Base-by-base conservation (phyloP, 2,329 filamentous ascomycete species). In the Escovopsis weberi region DNA sequence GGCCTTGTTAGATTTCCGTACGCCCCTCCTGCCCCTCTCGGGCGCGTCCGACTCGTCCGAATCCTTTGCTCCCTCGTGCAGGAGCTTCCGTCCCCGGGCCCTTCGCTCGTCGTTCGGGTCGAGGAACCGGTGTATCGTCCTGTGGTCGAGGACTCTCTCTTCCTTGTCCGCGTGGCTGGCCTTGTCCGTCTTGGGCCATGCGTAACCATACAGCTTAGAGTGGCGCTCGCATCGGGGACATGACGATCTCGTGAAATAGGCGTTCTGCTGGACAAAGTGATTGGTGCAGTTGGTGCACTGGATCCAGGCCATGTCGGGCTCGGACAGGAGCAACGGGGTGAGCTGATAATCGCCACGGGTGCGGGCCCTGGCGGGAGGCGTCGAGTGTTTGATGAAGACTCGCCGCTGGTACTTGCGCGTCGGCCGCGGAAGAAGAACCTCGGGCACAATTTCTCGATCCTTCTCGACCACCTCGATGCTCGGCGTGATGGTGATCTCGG, bases 211-310 rank as follows among this genome's bases (percentile, higher is more conserved):
- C 1, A 98, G 66, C 65, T 94, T 96, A 12, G 85, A 93, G 57
- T 98, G 91, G 0, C 91, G 77, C 64, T 98, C 91, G 60, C 91
- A 98, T 6, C 91, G 78, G 4, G 86, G 88, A 58, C 91, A 98
- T 12, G 85, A 82, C 39, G 82, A 79, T 41, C 82, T 78, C 1
- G 88, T 95, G 50, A 80, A 81, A 59, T 94, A 95, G 0, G 85
- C 86, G 49, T 96, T 83, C 35, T 78, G 72, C 59, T 96, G 89
- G 6, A 96, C 82, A 57, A 96, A 98, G 46, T 80, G 77, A 1
- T 73, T 72, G 40, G 76, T 74, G 63, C 91, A 98, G 26, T 83
- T 86, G 41, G 78, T 84, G 63, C 91, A 98, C 48, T 86, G 77
- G 37, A 94, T 84, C 89, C 88, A 96, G 55, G 69, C 86, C 68